Evolutionary conservation across 176 grass and related monocot species (phyloP).

Genomic region (Stipa capillata): DNA sequence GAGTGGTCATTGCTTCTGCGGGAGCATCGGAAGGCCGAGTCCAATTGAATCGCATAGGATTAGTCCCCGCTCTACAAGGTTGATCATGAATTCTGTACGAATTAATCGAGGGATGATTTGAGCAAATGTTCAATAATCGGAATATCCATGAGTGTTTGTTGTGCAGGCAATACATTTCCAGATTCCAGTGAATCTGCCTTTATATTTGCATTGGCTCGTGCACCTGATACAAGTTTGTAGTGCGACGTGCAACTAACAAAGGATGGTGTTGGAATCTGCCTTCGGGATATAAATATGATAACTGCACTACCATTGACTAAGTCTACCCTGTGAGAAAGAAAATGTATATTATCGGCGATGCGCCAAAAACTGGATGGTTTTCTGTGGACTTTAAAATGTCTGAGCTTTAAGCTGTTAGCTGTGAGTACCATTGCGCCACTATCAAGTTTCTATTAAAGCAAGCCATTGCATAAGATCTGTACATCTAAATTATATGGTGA

Average conservation of each 20-base stretch:
- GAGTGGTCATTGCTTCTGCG: too few species aligned
- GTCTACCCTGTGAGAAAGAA: conserved; percentile 1
- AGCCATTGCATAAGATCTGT: not conserved
- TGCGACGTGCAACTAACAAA: conserved; percentile 70
- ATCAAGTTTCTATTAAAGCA: not conserved
- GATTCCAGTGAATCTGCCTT: conserved; percentile 52
- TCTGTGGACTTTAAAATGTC: conserved; percentile 39
- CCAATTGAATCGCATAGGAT: too few species aligned
- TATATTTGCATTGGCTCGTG: not conserved
- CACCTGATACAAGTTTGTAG: conserved; percentile 32
- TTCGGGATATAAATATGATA: conserved; percentile 58
- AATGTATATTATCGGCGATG: conserved; percentile 34
- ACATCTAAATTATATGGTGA: not conserved
- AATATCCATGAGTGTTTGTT: not conserved
- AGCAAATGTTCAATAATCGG: not conserved
- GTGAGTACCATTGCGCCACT: conserved; percentile 24
- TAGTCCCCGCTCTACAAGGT: too few species aligned
- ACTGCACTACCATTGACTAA: conserved; percentile 28
- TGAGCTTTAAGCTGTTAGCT: not conserved
- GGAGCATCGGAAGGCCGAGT: too few species aligned
- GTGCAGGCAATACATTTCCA: conserved; percentile 42
- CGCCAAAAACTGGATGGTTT: conserved; percentile 38
- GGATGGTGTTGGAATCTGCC: conserved; percentile 59
- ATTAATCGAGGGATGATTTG: not conserved
- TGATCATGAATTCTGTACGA: not conserved